Evolutionary conservation across 2,329 filamentous ascomycete genomes (phyloP).

Genomic region (Zymoseptoria crescenta): DNA sequence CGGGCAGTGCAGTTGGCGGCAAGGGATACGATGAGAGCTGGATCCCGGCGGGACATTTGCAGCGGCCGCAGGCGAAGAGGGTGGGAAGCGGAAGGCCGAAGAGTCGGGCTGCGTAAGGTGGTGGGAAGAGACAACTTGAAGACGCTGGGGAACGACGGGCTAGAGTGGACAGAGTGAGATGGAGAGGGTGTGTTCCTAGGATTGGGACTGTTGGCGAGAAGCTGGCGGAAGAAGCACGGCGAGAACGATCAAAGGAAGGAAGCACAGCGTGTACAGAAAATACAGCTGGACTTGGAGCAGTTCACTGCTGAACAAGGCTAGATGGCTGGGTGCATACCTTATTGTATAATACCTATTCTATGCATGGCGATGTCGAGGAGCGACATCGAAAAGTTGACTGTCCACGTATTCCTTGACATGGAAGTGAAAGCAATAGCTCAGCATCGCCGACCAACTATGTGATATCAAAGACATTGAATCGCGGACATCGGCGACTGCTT

Average conservation of each 20-base stretch:
- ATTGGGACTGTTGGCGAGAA: neutral
- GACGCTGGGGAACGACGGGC: neutral
- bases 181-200: neutral
- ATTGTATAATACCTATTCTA: neutral
- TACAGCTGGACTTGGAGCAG: neutral
- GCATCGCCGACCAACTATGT: too few species aligned
- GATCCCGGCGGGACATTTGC: constrained; percentile 85
- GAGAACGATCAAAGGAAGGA: neutral
- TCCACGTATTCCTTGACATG: too few species aligned
- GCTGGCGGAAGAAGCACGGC: neutral
- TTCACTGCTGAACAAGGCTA: neutral
- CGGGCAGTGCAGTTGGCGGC: constrained; percentile 40
- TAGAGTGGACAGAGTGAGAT: neutral
- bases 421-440: too few species aligned
- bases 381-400: too few species aligned
- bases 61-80: constrained; percentile 65
- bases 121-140: neutral
- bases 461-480: neutral
- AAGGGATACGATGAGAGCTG: constrained; percentile 85
- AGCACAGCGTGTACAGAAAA: neutral
- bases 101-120: constrained; percentile 28
- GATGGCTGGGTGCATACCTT: neutral
- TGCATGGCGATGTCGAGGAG: too few species aligned
- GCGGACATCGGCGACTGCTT: neutral
- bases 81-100: constrained; percentile 46